Conservation (phyloP, 2,329 filamentous ascomycete species). For the Aspergillus awamori region DNA sequence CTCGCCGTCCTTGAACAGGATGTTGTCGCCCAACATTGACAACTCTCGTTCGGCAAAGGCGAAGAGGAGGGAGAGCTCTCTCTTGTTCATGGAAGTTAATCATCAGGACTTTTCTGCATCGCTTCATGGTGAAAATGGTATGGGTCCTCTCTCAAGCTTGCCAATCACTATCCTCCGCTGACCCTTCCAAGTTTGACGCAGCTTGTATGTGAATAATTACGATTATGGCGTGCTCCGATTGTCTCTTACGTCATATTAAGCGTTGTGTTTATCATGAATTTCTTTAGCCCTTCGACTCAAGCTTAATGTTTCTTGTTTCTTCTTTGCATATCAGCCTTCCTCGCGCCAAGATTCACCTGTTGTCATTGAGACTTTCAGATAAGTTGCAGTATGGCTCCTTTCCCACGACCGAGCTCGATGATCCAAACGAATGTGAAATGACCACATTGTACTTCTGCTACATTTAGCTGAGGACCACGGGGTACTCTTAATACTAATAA, state of each 20-base stretch:
- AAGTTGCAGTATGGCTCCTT: constrained; percentile 16
- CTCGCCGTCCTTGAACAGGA: constrained; percentile 41
- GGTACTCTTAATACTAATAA: constrained; percentile 16
- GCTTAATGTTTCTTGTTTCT: background rate
- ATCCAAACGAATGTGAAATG: constrained; percentile 35
- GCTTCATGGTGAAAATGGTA: constrained; percentile 28
- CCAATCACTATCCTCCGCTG: constrained; percentile 3
- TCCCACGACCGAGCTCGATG: constrained; percentile 25
- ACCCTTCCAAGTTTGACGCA: background rate
- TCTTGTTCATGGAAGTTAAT: constrained; percentile 49
- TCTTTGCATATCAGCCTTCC: background rate
- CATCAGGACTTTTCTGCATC: constrained; percentile 32
- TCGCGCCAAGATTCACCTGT: background rate
- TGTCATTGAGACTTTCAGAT: constrained; percentile 7
- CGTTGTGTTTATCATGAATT: background rate
- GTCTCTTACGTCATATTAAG: background rate
- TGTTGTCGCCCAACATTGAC: constrained; percentile 42
- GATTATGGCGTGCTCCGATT: background rate
- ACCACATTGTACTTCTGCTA: constrained; percentile 31
- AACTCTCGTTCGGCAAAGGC: constrained; percentile 44
- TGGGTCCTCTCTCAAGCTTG: constrained; percentile 4
- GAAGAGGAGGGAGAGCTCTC: constrained; percentile 53
- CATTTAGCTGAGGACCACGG: constrained; percentile 21
- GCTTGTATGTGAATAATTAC: background rate
- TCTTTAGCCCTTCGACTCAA: background rate